A percentile compares a stretch with the other conserved stretches of the same genome.
Evolutionary conservation across 768 basidiomycete genomes (phyloP).

Genomic region (Agrocybe chaxingu): DNA sequence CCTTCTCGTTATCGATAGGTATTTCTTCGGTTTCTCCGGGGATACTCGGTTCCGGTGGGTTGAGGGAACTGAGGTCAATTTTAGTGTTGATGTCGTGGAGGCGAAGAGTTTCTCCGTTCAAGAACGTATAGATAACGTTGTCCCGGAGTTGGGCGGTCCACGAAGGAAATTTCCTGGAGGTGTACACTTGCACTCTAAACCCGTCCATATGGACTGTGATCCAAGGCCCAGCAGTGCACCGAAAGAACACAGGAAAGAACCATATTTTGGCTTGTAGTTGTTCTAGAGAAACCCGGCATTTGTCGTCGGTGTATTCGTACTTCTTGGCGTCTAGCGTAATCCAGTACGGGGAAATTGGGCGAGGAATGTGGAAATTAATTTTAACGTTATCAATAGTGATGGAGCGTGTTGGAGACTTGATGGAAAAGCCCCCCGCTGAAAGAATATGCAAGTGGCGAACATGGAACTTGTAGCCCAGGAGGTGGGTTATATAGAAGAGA

Average conservation of each 20-base stretch:
- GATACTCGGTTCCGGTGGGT: conserved; percentile 6
- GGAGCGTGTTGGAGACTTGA: conserved; percentile 7
- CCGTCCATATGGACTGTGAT: conserved; percentile 30
- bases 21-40: conserved; percentile 6
- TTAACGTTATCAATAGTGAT: conserved; percentile 15
- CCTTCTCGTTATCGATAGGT: conserved; percentile 8
- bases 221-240: conserved; percentile 34
- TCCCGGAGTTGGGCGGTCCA: conserved; percentile 33
- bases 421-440: conserved; percentile 6
- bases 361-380: conserved; percentile 26
- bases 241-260: conserved; percentile 36
- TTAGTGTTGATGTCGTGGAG: conserved; percentile 34
- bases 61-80: conserved; percentile 24
- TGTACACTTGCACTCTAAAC: conserved; percentile 30
- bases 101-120: conserved; percentile 37
- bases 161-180: conserved; percentile 31
- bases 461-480: conserved; percentile 2
- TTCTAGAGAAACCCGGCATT: conserved; percentile 19
- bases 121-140: conserved; percentile 33
- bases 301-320: conserved; percentile 28
- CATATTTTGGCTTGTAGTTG: conserved; percentile 24
- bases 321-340: conserved; percentile 22
- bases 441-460: neutral
- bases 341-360: conserved; percentile 25
- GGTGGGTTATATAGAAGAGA: neutral